phyloP scores from a whole-genome alignment of 306 rosid genomes.

The Medicago arabica region DNA sequence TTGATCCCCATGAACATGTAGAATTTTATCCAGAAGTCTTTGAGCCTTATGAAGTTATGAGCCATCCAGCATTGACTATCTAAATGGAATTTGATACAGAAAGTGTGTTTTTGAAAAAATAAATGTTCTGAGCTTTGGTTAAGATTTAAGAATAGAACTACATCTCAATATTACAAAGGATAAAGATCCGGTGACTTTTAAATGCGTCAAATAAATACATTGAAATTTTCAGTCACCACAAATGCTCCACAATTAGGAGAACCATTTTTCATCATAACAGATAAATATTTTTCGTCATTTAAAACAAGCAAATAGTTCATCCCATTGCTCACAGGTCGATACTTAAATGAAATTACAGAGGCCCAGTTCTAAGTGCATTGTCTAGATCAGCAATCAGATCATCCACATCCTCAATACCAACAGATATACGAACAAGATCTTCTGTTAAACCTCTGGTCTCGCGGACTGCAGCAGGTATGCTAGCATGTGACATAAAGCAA shows the following conservation, averaged over 20 bases:
- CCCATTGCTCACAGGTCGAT: constrained; percentile 5
- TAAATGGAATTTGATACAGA: neutral
- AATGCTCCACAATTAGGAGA: too few species aligned
- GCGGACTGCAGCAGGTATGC: constrained; percentile 78
- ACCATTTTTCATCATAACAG: constrained; percentile 1
- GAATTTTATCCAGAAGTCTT: neutral
- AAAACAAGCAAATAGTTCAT: constrained; percentile 1
- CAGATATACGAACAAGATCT: constrained; percentile 73
- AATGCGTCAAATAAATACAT: neutral
- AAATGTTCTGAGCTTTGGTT: neutral
- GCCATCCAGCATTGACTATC: neutral
- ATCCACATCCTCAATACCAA: constrained; percentile 83
- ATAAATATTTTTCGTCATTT: neutral
- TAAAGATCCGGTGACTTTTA: neutral
- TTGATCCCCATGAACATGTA: constrained; percentile 3
- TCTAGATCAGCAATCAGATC: constrained; percentile 80
- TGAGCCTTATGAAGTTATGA: neutral
- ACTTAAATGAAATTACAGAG: constrained; percentile 38
- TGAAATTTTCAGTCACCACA: too few species aligned
- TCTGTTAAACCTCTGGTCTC: constrained; percentile 85
- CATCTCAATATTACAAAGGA: neutral
- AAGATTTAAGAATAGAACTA: neutral
- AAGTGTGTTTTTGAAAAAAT: neutral
- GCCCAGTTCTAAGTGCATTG: constrained; percentile 72
- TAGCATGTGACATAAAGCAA: constrained; percentile 66